Conservation (phyloP, 495 filamentous ascomycete genomes). For the Aspergillus kassunensis region DNA sequence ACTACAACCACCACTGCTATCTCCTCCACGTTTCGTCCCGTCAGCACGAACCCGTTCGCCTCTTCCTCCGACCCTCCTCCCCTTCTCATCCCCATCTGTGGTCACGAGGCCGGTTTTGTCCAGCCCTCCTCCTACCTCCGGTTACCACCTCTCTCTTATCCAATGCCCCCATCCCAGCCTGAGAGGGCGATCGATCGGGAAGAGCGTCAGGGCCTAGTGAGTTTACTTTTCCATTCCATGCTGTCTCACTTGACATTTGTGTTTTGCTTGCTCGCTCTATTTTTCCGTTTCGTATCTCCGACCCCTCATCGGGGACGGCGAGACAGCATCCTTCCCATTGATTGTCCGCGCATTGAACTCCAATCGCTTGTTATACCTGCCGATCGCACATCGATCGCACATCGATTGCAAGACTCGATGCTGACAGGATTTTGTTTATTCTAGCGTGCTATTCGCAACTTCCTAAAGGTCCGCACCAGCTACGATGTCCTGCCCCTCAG, state of each 20-base stretch:
- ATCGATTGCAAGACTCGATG: too few relatives aligned
- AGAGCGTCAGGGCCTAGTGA: constrained; percentile 89
- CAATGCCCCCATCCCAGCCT: constrained; percentile 54
- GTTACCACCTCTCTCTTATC: constrained; percentile 51
- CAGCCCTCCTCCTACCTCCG: constrained; percentile 84
- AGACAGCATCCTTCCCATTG: too few relatives aligned
- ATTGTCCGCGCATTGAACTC: too few relatives aligned
- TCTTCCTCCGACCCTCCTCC: constrained; percentile 8
- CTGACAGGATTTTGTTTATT: constrained; percentile 27
- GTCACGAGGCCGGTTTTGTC: constrained; percentile 58
- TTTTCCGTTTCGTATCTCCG: not conserved
- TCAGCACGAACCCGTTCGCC: constrained; percentile 5
- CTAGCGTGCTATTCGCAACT: constrained; percentile 87
- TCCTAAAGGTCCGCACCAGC: constrained; percentile 92
- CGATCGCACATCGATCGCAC: too few relatives aligned
- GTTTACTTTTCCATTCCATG: constrained; percentile 28
- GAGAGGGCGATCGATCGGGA: constrained; percentile 79
- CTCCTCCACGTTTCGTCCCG: constrained; percentile 3
- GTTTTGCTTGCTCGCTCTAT: constrained; percentile 7
- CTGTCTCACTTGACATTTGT: constrained; percentile 5
- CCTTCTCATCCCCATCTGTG: constrained; percentile 11
- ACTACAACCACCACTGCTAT: constrained; percentile 5
- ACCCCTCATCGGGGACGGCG: too few relatives aligned
- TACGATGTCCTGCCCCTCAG: constrained; percentile 99
- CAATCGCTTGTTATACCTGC: too few relatives aligned